Base-by-base conservation (phyloP, 768 basidiomycete species). In the Russula sp. region DNA sequence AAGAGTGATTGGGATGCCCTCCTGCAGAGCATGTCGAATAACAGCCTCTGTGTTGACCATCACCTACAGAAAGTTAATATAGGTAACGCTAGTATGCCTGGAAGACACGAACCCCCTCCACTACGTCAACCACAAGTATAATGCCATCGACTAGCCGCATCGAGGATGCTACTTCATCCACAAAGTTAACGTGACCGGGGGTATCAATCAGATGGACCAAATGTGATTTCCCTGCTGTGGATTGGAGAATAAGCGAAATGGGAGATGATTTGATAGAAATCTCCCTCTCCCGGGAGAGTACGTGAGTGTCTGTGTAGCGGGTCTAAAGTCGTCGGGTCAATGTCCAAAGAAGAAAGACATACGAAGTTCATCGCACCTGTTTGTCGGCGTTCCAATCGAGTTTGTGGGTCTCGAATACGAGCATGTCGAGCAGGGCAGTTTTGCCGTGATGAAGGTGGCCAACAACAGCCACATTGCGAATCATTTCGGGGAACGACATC, bases 391-490 rank as follows among this genome's bases (percentile, higher is more conserved):
- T 92, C 91, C 95, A 97, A 7, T 85, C 80, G 61, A 99, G 77
- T 74, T 94, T 93, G 75, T 99, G 97, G 0, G 97, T 99, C 76
- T 98, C 94, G 68, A 92, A 89, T 7, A 95, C 87, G 62, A 99
- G 82, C 93, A 98, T 98, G 73, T 99, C 97, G 84, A 99, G 78
- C 53, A 99, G 78, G 1, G 93, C 88, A 0, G 97, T 98, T 78
- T 99, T 99, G 70, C 97, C 97, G 70, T 99, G 97, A 71, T 99
- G 97, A 55, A 99, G 76, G 71, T 98, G 96, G 14, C 97, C 97
- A 16, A 95, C 95, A 18, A 99, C 83, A 56, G 94, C 94, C 32
- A 99, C 90, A 74, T 98, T 98, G 56, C 97, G 86, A 72, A 98
- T 84, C 87, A 94, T 96, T 60, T 93, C 89, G 31, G 94, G 95